These are phyloP conservation scores for Ballota nigra DNA, from an alignment of 257 asterid species.

Conservation along the genomic window DNA sequence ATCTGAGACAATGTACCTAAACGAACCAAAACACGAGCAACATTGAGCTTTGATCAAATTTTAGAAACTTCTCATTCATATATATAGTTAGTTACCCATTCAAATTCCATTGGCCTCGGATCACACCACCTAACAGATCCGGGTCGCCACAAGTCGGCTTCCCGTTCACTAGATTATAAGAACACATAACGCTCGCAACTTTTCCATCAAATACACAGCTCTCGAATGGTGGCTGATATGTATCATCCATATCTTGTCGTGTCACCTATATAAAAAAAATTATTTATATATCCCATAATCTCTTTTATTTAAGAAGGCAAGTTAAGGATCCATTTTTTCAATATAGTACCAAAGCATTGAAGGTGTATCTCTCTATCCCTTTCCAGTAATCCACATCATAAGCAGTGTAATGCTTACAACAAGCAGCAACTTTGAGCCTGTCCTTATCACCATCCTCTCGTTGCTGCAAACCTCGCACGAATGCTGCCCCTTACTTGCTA, in stretches of 20 bases:
- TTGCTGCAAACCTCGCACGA: slow-evolving; percentile 57
- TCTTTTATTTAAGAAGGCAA: too few species aligned
- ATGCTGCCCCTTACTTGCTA: slow-evolving; percentile 52
- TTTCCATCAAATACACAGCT: slow-evolving; percentile 92
- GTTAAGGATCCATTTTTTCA: too few species aligned
- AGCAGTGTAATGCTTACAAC: slow-evolving; percentile 81
- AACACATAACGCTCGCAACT: slow-evolving; percentile 98
- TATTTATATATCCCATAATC: background rate
- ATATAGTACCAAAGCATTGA: slow-evolving; percentile 75
- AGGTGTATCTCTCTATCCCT: slow-evolving; percentile 53
- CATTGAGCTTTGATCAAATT: background rate
- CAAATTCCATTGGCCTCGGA: slow-evolving; percentile 88
- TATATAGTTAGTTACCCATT: slow-evolving; percentile 44
- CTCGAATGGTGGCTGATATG: slow-evolving; percentile 91
- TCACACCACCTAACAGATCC: slow-evolving; percentile 61
- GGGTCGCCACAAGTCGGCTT: slow-evolving; percentile 87
- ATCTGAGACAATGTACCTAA: slow-evolving; percentile 85
- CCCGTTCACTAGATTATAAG: slow-evolving; percentile 88
- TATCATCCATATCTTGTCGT: slow-evolving; percentile 87
- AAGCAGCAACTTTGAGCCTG: slow-evolving; percentile 60
- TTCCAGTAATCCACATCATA: slow-evolving; percentile 80
- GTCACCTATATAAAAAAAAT: slow-evolving; percentile 88
- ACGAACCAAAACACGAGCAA: too few species aligned
- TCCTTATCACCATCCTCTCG: slow-evolving; percentile 72
- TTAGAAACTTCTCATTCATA: too few species aligned